Percentiles rank a stretch among this genome's conserved stretches.
These are phyloP conservation scores for Helotiales sp. DNA, from an alignment of 2,329 filamentous ascomycete genomes.

Conservation along the genomic window DNA sequence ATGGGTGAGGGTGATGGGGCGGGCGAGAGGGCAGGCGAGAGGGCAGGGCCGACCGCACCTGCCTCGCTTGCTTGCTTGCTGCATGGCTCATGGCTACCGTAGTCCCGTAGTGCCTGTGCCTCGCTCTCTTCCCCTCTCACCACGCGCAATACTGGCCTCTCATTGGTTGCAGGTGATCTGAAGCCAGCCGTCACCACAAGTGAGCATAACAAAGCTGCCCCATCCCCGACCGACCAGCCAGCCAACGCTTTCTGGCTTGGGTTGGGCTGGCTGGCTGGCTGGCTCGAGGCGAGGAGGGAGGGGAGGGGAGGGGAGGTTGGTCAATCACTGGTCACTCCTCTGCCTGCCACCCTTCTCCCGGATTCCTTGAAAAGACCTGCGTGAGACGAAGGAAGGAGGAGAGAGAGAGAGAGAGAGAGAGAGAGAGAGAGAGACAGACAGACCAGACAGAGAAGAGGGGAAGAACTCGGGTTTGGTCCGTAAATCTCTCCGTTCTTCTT, in stretches of 20 bases:
- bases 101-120: no score
- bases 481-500: no score
- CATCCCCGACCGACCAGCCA: background rate
- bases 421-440: no score
- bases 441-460: no score
- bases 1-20: background rate
- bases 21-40: background rate
- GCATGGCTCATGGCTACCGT: background rate
- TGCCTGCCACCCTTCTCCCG: background rate
- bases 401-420: no score
- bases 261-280: background rate
- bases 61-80: background rate
- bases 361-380: background rate
- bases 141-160: background rate
- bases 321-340: background rate
- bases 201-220: background rate
- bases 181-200: background rate
- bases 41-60: background rate
- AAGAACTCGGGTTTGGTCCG: no score
- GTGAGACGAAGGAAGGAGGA: no score
- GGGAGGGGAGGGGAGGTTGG: background rate
- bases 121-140: background rate
- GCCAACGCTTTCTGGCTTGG: background rate
- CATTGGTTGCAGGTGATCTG: background rate
- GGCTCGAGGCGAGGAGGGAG: background rate